Conservation (phyloP, 2,329 filamentous ascomycete species). For the Plectosphaerella plurivora region DNA sequence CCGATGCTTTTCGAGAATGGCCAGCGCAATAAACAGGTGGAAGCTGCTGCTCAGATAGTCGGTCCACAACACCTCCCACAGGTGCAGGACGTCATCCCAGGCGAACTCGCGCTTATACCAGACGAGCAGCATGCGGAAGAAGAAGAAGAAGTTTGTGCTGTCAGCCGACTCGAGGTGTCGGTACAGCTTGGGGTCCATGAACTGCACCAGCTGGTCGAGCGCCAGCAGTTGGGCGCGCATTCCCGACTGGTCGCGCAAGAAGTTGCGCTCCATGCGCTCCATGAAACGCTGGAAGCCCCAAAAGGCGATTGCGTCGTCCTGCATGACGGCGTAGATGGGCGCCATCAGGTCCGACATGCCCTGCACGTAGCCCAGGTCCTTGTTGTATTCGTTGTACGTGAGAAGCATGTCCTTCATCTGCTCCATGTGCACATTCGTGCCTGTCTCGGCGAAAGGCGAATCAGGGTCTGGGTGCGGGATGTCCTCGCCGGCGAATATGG, state of each 20-base stretch:
- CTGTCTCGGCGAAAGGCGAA: conserved; percentile 86
- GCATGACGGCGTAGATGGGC: conserved; percentile 93
- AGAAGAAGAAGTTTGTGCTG: conserved; percentile 99
- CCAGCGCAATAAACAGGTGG: conserved; percentile 89
- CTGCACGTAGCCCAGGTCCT: conserved; percentile 92
- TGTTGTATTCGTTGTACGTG: conserved; percentile 98
- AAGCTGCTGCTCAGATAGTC: conserved; percentile 86
- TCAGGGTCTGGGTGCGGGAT: conserved; percentile 94
- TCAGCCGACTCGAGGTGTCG: conserved; percentile 84
- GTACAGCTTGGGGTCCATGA: conserved; percentile 95
- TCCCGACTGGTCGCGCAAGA: conserved; percentile 89
- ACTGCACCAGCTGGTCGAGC: conserved; percentile 89
- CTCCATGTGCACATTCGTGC: conserved; percentile 95
- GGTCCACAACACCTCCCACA: conserved; percentile 96
- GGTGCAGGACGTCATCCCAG: conserved; percentile 77
- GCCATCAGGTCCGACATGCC: conserved; percentile 97
- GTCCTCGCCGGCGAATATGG: conserved; percentile 95
- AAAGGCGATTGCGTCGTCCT: conserved; percentile 95
- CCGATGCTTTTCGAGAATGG: conserved; percentile 93
- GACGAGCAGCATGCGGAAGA: conserved; percentile 97
- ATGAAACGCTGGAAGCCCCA: conserved; percentile 97
- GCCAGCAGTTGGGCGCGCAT: conserved; percentile 91
- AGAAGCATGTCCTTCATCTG: conserved; percentile 99
- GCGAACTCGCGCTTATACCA: conserved; percentile 98
- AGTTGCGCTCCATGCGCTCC: conserved; percentile 97